Evolutionary conservation across 2,329 filamentous ascomycete species (phyloP), one percentile per base, ranked within the genome.

Genomic region (Aspergillus pseudoviridinutans): DNA sequence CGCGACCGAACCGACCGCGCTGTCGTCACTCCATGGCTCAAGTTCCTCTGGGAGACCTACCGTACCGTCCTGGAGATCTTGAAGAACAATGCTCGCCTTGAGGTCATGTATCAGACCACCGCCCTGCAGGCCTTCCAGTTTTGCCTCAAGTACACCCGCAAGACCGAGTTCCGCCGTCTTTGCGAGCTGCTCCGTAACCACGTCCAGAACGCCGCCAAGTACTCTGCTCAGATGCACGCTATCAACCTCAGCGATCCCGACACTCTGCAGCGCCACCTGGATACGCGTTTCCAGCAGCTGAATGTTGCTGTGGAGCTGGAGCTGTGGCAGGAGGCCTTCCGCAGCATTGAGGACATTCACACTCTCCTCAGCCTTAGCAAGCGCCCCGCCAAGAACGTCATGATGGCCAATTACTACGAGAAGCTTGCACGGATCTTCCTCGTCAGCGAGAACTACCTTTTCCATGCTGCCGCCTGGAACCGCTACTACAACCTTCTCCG

Each of bases 381-480:
- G 85, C 90, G 94, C 56, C 92, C 92, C 42, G 89, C 94, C 55
- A 97, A 97, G 88, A 97, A 97, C 75, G 84, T 97, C 73, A 97
- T 99, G 94, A 99, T 99, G 94, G 94, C 94, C 79, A 99, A 97
- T 82, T 99, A 99, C 84, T 99, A 97, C 78, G 94, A 99, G 84
- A 97, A 97, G 81, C 87, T 99, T 58, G 97, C 94, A 44, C 87
- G 92, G 64, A 99, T 99, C 76, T 99, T 99, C 84, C 86, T 99
- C 62, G 94, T 97, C 65, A 96, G 93, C 76, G 94, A 97, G 80
- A 99, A 99, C 83, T 97, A 97, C 76, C 87, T 99, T 49, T 99
- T 99, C 87, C 94, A 99, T 74, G 94, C 94, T 66, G 94, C 94
- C 55, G 92, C 94, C 61, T 99, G 92, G 91, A 95, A 92, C 67